Percentiles rank a stretch among this genome's conserved stretches.
Conservation (phyloP, 805 yeast species). For the Scheffersomyces amazonensis region DNA sequence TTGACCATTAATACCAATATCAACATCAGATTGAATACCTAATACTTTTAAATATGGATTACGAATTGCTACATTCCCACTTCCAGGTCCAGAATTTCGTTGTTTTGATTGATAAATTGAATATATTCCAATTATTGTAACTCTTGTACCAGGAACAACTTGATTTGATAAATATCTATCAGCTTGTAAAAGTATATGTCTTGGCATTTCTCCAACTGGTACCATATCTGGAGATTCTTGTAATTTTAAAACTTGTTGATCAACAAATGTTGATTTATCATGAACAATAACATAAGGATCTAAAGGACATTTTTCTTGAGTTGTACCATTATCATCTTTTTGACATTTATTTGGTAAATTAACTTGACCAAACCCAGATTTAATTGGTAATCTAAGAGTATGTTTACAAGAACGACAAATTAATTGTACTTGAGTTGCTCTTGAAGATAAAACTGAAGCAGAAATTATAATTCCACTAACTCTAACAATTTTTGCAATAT, state of each 20-base stretch:
- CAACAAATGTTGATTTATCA: conserved; percentile 89
- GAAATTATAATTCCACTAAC: conserved; percentile 92
- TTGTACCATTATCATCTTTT: conserved; percentile 45
- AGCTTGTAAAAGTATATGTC: conserved; percentile 82
- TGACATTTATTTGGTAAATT: conserved; percentile 67
- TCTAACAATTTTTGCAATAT: conserved; percentile 85
- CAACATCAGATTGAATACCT: conserved; percentile 84
- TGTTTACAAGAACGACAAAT: conserved; percentile 89
- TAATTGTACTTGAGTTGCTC: conserved; percentile 79
- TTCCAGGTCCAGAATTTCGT: conserved; percentile 41
- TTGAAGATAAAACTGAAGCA: conserved; percentile 82
- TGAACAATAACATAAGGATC: conserved; percentile 94
- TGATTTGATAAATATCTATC: conserved; percentile 88
- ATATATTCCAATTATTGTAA: conserved; percentile 88
- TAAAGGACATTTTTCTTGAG: conserved; percentile 70
- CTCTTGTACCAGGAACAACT: conserved; percentile 93
- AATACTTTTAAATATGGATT: conserved; percentile 86
- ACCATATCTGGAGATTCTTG: conserved; percentile 99
- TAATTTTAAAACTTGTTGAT: conserved; percentile 88
- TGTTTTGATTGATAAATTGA: conserved; percentile 78
- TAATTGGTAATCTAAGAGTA: conserved; percentile 60
- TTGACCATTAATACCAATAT: conserved; percentile 59
- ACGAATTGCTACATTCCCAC: conserved; percentile 79
- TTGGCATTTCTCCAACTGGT: conserved; percentile 98
- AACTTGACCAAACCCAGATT: conserved; percentile 68